Evolutionary conservation across 176 grass and related monocot genomes (phyloP).

Genomic region (Cenchrus purpureus): DNA sequence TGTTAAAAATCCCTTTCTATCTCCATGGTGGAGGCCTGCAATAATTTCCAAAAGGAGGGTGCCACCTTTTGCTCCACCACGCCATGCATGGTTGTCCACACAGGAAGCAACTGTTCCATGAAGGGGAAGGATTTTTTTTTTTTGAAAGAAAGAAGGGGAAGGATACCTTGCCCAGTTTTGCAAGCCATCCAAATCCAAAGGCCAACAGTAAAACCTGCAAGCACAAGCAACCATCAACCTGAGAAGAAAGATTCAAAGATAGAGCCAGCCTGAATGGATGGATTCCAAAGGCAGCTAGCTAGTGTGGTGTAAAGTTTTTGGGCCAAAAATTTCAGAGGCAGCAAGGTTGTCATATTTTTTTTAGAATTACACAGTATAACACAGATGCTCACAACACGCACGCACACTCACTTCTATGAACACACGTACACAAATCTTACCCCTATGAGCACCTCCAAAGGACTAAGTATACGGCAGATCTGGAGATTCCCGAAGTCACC

Average conservation of each 20-base stretch:
- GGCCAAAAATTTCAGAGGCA: background rate
- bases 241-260: background rate
- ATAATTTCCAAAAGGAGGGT: background rate
- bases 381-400: too few relatives aligned
- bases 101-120: constrained; percentile 17
- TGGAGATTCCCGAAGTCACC: too few relatives aligned
- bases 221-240: constrained; percentile 27
- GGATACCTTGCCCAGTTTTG: constrained; percentile 37
- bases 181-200: constrained; percentile 39
- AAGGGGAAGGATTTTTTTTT: too few relatives aligned
- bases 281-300: too few relatives aligned
- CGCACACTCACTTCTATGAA: too few relatives aligned
- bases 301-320: background rate
- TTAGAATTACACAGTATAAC: too few relatives aligned
- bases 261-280: background rate
- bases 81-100: constrained; percentile 2
- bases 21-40: background rate
- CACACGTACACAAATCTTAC: too few relatives aligned
- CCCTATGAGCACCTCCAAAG: too few relatives aligned
- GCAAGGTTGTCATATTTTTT: background rate
- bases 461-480: too few relatives aligned
- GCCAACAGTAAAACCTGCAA: background rate
- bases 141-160: background rate
- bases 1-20: background rate
- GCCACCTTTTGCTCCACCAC: background rate